Percentiles rank a stretch among this genome's conserved stretches.
Evolutionary conservation across 306 rosid species (phyloP).

Genomic region (Cajanus cajan): DNA sequence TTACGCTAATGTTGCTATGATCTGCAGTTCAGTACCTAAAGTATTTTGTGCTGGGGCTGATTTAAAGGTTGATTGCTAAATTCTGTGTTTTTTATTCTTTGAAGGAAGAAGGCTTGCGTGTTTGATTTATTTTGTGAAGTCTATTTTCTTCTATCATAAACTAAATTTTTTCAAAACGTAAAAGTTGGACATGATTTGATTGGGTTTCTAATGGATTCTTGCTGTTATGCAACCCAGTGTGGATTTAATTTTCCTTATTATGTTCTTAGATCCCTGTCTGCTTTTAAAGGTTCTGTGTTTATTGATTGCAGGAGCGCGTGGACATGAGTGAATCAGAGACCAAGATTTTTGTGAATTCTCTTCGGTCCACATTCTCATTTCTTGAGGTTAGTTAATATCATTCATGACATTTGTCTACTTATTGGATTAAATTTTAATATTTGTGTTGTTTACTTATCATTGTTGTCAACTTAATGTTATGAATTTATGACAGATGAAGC

Average conservation of each 20-base stretch:
- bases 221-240: conserved; percentile 1
- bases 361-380: conserved; percentile 69
- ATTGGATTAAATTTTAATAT: not conserved
- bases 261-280: not conserved
- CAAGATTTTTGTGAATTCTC: conserved; percentile 58
- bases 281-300: not conserved
- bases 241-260: conserved; percentile 2
- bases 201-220: conserved; percentile 6
- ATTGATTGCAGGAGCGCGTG: conserved; percentile 76
- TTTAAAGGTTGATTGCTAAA: conserved; percentile 36
- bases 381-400: conserved; percentile 57
- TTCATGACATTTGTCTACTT: conserved; percentile 23
- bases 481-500: conserved; percentile 15
- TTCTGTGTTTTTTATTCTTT: not conserved
- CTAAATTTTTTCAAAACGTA: not conserved
- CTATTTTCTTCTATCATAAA: conserved; percentile 5
- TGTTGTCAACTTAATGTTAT: conserved; percentile 9
- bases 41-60: conserved; percentile 52
- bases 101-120: not conserved
- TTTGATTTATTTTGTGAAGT: not conserved
- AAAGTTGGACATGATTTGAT: not conserved
- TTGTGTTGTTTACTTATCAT: conserved; percentile 13
- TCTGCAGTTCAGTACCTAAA: conserved; percentile 71
- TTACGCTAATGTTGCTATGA: conserved; percentile 60
- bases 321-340: conserved; percentile 54